A percentile compares a stretch with the other conserved stretches of the same genome.
phyloP scores from a whole-genome alignment of 75 land plant species.

The Sequoia sempervirens region DNA sequence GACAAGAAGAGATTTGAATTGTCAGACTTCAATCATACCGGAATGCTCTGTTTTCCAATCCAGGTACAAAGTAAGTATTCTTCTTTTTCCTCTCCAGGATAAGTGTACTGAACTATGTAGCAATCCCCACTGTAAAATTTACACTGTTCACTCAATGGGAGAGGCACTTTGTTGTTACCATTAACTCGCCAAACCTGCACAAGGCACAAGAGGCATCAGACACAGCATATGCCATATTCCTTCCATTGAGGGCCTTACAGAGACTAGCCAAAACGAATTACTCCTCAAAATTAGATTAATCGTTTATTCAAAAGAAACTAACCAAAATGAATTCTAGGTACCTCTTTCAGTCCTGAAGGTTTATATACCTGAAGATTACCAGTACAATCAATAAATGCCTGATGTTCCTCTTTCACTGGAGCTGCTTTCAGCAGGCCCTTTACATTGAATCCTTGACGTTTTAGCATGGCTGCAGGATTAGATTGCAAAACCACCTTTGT shows the following conservation, averaged over 20 bases:
- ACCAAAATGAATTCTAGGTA: neutral
- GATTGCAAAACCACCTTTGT: neutral
- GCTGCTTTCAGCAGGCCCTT: constrained; percentile 84
- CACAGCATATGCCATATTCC: neutral
- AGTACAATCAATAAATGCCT: constrained; percentile 67
- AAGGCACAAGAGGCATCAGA: constrained; percentile 2
- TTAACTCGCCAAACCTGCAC: constrained; percentile 88
- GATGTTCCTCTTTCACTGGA: constrained; percentile 74
- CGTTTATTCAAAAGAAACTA: neutral
- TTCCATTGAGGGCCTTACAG: neutral
- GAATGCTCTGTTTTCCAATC: constrained; percentile 76
- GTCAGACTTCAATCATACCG: constrained; percentile 31
- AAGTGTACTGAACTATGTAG: constrained; percentile 83
- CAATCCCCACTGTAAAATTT: constrained; percentile 87
- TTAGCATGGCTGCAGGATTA: constrained; percentile 57
- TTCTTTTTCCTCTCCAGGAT: constrained; percentile 87
- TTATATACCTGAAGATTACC: constrained; percentile 79
- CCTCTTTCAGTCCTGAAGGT: neutral
- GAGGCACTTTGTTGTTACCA: constrained; percentile 56
- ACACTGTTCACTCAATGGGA: constrained; percentile 64
- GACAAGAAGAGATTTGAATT: neutral
- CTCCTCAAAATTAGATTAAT: neutral
- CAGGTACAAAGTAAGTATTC: constrained; percentile 84
- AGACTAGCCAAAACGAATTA: neutral
- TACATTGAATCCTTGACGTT: constrained; percentile 91